Evolutionary conservation across 768 basidiomycete genomes (phyloP), one percentile per base, ranked within the genome.

Genomic region (Naganishia onofrii): DNA sequence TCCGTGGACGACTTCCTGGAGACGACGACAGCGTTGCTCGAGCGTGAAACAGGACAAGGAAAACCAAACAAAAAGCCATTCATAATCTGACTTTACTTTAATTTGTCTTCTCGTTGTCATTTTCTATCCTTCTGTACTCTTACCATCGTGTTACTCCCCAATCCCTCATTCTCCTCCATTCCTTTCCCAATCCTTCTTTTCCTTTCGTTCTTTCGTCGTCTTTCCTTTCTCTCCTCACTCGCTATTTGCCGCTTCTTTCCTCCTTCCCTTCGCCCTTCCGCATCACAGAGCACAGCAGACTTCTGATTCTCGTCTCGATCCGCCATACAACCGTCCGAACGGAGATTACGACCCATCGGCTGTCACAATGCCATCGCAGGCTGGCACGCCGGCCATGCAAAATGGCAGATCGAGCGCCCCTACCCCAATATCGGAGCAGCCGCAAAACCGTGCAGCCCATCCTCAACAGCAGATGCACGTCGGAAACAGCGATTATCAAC

Each of bases 321-420:
- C 32, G n/a, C 57, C 70, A 19, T 70, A 70, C 55, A 46, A 32
- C 54, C 70, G 70, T 31, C 68, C 42, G 23, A 70, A 70, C 31
- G 56, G 53, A 9, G 70, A 66, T 28, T 80, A 80, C 68, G 79
- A 80, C 53, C 75, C 74, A 12, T 77, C 76, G 9, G 78, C 74
- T 42, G 72, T 73, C 26, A 74, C 79, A 5, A 55, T 80, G 23
- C 77, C 70, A n/a, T 76, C 74, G 26, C 77, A 78, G 67, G 74
- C 74, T 13, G 77, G 77, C 26, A 54, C 79, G 63, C 73, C 78
- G 12, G 78, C 78, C 1, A 78, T 79, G 76, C 72, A 76, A 15
- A 78, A 78, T 51, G 73, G 72, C 26, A 29, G 76, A 69, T 46
- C 68, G 29, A 29, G 46, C 57, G 32, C 46, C 42, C 68, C 54